Evolutionary conservation across 306 rosid species (phyloP), one percentile per base, ranked within the genome.

Genomic region (Abrus precatorius): DNA sequence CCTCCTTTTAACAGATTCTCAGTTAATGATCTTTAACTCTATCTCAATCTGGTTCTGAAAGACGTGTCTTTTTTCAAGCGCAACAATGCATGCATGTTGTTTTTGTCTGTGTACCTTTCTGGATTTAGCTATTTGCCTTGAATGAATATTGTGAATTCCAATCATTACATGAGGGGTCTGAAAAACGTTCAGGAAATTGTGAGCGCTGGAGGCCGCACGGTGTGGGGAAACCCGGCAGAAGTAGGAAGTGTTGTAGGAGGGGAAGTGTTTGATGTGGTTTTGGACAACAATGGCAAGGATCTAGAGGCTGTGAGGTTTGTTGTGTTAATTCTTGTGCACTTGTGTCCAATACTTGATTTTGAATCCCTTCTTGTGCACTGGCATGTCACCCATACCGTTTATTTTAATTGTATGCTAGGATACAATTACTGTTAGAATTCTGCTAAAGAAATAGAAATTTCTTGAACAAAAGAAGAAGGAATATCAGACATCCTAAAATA

Each of bases 281-380:
- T 93, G 91, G 96, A 95, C 69, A 95, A 95, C 86, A 93, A 95
- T 72, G 99, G 97, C 88, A 95, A 95, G 88, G 98, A 93, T 85
- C 85, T 95, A 72, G 94, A 91, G 9, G 12, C 96, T 55, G 92
- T 91, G 62, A 91, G 90, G 99, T 93, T 54, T 74, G 91, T 82
- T 70, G 3, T 34, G 60, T 74, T 29, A 4, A 34, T 54, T 57
- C 63, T 78, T 32, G 9, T 71, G 34, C 28, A 2, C 54, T 53
- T 72, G 33, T 76, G 64, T 61, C 43, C 63, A 52, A 44, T 76
- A 30, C 43, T 83, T 72, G 40, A 33, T 3, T 48, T 76, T 13
- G 56, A 2, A 52, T 49, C 27, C 55, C 55, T 27, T 45, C 34
- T 78, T 54, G 34, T 41, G 54, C 34, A 20, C 72, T 27, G 32